Conservation (phyloP, 495 filamentous ascomycete species). For the Hypoxylon rickii region DNA sequence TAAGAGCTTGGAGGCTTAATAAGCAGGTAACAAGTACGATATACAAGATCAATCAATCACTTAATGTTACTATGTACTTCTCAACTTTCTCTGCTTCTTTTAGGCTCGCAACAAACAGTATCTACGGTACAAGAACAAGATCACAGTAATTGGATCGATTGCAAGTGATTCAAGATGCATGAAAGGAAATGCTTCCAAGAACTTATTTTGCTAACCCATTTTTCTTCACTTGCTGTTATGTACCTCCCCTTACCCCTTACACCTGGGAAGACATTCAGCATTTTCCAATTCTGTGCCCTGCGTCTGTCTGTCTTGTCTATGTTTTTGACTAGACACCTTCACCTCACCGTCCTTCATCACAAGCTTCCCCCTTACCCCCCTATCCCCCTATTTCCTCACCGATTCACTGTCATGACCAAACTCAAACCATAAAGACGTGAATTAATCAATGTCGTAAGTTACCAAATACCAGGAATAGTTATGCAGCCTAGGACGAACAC, state of each 20-base stretch:
- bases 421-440: conserved; percentile 5
- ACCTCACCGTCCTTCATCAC: conserved; percentile 1
- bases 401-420: conserved; percentile 6
- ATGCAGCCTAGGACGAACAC: not conserved
- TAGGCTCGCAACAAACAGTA: not conserved
- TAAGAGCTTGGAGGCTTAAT: too few relatives aligned
- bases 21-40: not conserved
- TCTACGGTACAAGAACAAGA: too few relatives aligned
- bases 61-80: too few relatives aligned
- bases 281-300: conserved; percentile 10
- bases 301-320: not conserved
- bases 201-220: conserved; percentile 18
- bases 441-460: conserved; percentile 3
- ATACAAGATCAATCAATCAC: not conserved
- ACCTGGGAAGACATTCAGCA: conserved; percentile 5
- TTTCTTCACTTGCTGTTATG: conserved; percentile 12
- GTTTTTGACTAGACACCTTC: not conserved
- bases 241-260: too few relatives aligned
- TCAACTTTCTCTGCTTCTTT: too few relatives aligned
- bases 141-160: too few relatives aligned
- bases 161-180: not conserved
- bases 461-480: conserved; percentile 5
- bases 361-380: too few relatives aligned
- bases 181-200: not conserved
- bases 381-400: not conserved